Evolutionary conservation across 2,329 filamentous ascomycete species (phyloP), one percentile per base, ranked within the genome.

Genomic region (Clathrospora elynae): DNA sequence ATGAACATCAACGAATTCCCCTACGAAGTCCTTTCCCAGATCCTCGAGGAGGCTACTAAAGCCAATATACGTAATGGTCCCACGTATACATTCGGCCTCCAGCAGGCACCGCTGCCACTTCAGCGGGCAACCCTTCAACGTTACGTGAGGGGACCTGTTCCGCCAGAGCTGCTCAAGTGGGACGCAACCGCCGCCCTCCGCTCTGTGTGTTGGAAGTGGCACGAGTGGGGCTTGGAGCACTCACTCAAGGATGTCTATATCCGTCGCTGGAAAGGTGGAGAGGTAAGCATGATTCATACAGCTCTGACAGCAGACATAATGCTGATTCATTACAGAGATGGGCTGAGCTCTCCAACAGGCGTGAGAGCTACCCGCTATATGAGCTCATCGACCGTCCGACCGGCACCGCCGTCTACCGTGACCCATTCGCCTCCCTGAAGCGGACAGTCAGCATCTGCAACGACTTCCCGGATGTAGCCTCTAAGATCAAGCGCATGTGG

Each of bases 71-170:
- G 65, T 35, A 70, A 78, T 61, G 72, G 73, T 31, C 73, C 73
- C 13, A 71, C 65, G 38, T 81, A 73, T 62, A 79, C 77, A 40
- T 81, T 78, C 56, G 78, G 78, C 43, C 67, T 81, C 18, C 74
- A 71, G 17, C 73, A 79, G 60, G 72, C 75, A 18, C 73, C 73
- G 5, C 62, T 76, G 44, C 75, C 75, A 6, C 62, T 75, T 36
- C 68, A 76, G 53, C 68, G 71, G 52, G 62, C 70, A 16, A 66
- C 70, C 26, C 66, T 78, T 36, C 71, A 76, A 52, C 73, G 73
- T 51, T 78, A 79, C 58, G 70, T 80, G 44, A 72, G 76, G 46
- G 78, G 78, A 8, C 74, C 75, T 11, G 67, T 79, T 11, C 75
- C 74, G 7, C 70, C 75, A 25, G 76, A 79, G 59, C 70, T 75